Percentiles rank a stretch among this genome's conserved stretches.
phyloP scores from a whole-genome alignment of 139 green algal genomes.

The Marvania coccoides region DNA sequence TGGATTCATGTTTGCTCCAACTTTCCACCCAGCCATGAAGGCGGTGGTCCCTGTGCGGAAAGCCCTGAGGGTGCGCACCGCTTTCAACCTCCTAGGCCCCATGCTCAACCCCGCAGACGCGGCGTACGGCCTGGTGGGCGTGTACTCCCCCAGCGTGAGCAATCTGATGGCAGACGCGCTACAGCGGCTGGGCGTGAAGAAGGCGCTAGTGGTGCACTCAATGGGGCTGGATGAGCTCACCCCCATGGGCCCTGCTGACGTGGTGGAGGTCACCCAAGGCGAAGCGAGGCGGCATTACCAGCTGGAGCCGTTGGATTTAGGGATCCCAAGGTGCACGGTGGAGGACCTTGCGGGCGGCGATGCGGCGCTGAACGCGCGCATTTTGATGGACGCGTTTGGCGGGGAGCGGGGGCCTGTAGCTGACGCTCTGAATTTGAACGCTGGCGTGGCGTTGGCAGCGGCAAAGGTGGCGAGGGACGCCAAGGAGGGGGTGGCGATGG shows the following conservation, averaged over 20 bases:
- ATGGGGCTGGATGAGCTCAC: conserved; percentile 96
- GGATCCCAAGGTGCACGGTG: conserved; percentile 83
- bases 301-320: conserved; percentile 74
- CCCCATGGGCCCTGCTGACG: conserved; percentile 80
- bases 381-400: conserved; percentile 84
- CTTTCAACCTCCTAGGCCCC: conserved; percentile 93
- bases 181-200: conserved; percentile 66
- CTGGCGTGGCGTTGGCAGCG: conserved; percentile 83
- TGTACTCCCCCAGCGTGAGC: conserved; percentile 70
- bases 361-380: conserved; percentile 76
- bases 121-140: conserved; percentile 82
- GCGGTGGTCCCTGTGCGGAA: conserved; percentile 16
- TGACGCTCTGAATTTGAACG: conserved; percentile 89
- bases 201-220: conserved; percentile 93
- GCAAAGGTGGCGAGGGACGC: conserved; percentile 51
- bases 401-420: conserved; percentile 76
- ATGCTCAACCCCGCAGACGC: conserved; percentile 92
- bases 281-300: conserved; percentile 35
- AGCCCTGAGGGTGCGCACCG: conserved; percentile 57
- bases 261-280: conserved; percentile 74
- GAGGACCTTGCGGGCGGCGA: conserved; percentile 90
- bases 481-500: conserved; percentile 82
- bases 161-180: conserved; percentile 80
- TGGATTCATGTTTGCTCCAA: conserved; percentile 97
- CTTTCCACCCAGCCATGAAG: conserved; percentile 73